Evolutionary conservation across 805 yeast genomes (phyloP).

Genomic region (Yarrowia divulgata): DNA sequence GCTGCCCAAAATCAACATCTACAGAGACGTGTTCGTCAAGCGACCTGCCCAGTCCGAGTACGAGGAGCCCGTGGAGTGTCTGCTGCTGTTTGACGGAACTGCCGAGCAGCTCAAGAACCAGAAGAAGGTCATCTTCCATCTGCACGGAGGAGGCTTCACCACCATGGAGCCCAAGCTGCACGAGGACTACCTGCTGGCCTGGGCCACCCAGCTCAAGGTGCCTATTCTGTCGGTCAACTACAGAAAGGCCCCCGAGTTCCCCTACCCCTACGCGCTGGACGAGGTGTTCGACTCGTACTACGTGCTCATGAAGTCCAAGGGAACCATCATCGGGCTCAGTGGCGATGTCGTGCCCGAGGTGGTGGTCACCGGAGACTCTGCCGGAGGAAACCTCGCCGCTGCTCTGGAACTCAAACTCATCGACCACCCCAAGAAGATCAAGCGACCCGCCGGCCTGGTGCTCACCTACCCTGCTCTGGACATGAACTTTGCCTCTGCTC

Average conservation of each 20-base stretch:
- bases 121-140: constrained; percentile 42
- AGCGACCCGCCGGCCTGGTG: constrained; percentile 45
- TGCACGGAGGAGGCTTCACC: constrained; percentile 50
- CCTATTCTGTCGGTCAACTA: constrained; percentile 56
- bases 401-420: constrained; percentile 47
- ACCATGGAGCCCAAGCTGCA: constrained; percentile 46
- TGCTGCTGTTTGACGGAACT: constrained; percentile 47
- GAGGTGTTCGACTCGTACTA: constrained; percentile 48
- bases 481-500: constrained; percentile 45
- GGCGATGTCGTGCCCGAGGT: constrained; percentile 46
- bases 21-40: constrained; percentile 42
- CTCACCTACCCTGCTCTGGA: constrained; percentile 48
- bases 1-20: constrained; percentile 42
- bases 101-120: constrained; percentile 43
- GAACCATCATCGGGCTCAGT: constrained; percentile 41
- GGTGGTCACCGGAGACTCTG: constrained; percentile 58
- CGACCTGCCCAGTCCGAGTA: constrained; percentile 45
- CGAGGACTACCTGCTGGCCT: constrained; percentile 44
- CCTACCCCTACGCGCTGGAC: constrained; percentile 58
- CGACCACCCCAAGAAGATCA: constrained; percentile 29
- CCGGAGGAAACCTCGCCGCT: constrained; percentile 53
- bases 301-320: constrained; percentile 41
- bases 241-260: constrained; percentile 59
- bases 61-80: constrained; percentile 42
- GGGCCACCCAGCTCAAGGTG: constrained; percentile 42